Evolutionary conservation across 257 asterid genomes (phyloP).

Genomic region (Solanum lycopersicoides): DNA sequence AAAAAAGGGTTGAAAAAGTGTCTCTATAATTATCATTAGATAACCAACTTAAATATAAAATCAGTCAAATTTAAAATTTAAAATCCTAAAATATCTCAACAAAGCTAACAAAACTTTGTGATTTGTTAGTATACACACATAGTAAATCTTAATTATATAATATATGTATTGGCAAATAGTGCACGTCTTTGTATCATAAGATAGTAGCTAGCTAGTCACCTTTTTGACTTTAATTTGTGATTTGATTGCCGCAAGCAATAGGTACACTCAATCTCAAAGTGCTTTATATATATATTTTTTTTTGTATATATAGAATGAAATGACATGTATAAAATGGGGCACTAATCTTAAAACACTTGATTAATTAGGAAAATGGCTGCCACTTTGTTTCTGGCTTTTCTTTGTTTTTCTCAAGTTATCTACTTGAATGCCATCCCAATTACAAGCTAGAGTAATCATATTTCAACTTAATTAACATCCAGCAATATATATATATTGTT

Average conservation of each 20-base stretch:
- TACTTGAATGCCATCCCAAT: slow-evolving; percentile 35
- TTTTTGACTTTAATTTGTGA: slow-evolving; percentile 14
- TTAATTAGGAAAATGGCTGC: slow-evolving; percentile 20
- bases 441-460: slow-evolving; percentile 24
- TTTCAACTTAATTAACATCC: not conserved
- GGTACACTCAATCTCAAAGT: not conserved
- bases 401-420: slow-evolving; percentile 30
- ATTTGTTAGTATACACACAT: not conserved
- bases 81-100: not conserved
- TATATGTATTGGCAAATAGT: not conserved
- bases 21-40: not conserved
- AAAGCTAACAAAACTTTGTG: not conserved
- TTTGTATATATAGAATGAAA: not conserved
- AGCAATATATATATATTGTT: not conserved
- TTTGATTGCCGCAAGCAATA: slow-evolving; percentile 20
- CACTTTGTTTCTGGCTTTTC: slow-evolving; percentile 14
- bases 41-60: no score
- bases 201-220: not conserved
- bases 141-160: not conserved
- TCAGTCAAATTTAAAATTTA: no score
- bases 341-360: not conserved
- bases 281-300: not conserved
- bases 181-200: not conserved
- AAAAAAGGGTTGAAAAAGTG: not conserved
- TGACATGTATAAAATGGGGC: slow-evolving; percentile 23